phyloP scores from a whole-genome alignment of 768 basidiomycete genomes.

The Phaeotremella skinneri region DNA sequence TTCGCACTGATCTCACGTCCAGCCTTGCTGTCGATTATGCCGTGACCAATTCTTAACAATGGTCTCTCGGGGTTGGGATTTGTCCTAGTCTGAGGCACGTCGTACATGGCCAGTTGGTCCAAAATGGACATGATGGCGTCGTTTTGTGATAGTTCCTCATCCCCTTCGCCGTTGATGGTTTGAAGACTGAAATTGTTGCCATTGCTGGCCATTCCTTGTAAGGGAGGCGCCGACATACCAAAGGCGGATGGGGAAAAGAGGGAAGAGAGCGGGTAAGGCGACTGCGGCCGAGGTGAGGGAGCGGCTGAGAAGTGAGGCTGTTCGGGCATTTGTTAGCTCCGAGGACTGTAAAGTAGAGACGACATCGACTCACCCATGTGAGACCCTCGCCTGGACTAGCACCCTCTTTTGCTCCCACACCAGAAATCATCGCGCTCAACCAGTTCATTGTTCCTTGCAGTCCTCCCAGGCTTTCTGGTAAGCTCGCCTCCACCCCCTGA shows the following conservation, averaged over 20 bases:
- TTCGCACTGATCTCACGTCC: conserved; percentile 34
- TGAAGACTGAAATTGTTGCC: conserved; percentile 8
- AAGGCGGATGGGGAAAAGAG: conserved; percentile 38
- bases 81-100: conserved; percentile 31
- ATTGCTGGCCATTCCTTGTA: background rate
- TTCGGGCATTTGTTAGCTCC: background rate
- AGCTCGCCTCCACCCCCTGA: background rate
- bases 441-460: conserved; percentile 3
- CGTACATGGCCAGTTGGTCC: conserved; percentile 31
- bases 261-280: conserved; percentile 33
- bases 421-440: background rate
- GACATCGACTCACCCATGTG: conserved; percentile 13
- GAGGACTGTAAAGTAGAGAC: background rate
- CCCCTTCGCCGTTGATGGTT: conserved; percentile 9
- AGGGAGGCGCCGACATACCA: conserved; percentile 10
- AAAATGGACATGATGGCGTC: conserved; percentile 25
- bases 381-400: background rate
- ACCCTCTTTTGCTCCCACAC: background rate
- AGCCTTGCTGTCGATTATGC: conserved; percentile 11
- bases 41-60: conserved; percentile 37
- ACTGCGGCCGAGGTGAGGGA: conserved; percentile 23
- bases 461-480: background rate
- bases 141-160: conserved; percentile 12
- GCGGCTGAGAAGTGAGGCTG: background rate
- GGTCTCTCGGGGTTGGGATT: conserved; percentile 49